A percentile compares a stretch with the other conserved stretches of the same genome.
These are phyloP conservation scores for Nigrograna mackinnonii DNA, from an alignment of 2,329 filamentous ascomycete species.

Conservation along the genomic window DNA sequence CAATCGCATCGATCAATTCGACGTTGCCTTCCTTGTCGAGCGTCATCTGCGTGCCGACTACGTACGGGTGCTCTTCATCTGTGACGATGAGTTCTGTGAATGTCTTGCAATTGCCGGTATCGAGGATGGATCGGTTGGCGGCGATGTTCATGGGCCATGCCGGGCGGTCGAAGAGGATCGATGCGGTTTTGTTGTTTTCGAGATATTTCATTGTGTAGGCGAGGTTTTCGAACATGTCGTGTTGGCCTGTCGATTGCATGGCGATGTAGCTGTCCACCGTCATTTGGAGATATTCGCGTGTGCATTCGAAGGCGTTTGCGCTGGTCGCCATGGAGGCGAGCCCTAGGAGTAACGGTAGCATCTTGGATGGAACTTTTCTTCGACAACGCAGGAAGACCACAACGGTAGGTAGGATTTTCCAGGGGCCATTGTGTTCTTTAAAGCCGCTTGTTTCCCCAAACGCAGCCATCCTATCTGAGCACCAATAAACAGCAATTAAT, in stretches of 20 bases:
- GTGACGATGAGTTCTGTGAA: constrained; percentile 10
- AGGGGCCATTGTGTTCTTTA: not conserved
- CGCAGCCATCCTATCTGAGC: not conserved
- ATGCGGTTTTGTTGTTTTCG: constrained; percentile 10
- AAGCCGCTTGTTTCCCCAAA: not conserved
- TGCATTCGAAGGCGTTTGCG: constrained; percentile 6
- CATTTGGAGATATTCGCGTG: constrained; percentile 6
- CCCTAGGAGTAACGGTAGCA: constrained; percentile 1
- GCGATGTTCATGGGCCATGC: constrained; percentile 2
- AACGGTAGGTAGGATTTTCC: constrained; percentile 2
- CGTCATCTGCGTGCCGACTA: constrained; percentile 4
- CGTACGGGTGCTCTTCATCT: constrained; percentile 3
- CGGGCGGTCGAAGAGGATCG: not conserved
- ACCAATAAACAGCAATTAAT: not conserved
- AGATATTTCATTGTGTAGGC: constrained; percentile 8
- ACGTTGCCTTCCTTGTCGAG: constrained; percentile 1
- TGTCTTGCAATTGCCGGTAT: constrained; percentile 7
- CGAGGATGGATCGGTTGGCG: constrained; percentile 4
- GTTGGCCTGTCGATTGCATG: constrained; percentile 6
- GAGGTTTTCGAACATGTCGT: constrained; percentile 6
- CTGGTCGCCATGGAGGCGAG: constrained; percentile 3
- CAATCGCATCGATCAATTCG: constrained; percentile 1
- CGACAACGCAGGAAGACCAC: not conserved
- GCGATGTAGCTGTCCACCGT: constrained; percentile 7
- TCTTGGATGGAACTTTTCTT: not conserved